Percentiles rank a stretch among this genome's conserved stretches.
Evolutionary conservation across 164 flowering plant species (phyloP).

Genomic region (Magnolia kwangsiensis): DNA sequence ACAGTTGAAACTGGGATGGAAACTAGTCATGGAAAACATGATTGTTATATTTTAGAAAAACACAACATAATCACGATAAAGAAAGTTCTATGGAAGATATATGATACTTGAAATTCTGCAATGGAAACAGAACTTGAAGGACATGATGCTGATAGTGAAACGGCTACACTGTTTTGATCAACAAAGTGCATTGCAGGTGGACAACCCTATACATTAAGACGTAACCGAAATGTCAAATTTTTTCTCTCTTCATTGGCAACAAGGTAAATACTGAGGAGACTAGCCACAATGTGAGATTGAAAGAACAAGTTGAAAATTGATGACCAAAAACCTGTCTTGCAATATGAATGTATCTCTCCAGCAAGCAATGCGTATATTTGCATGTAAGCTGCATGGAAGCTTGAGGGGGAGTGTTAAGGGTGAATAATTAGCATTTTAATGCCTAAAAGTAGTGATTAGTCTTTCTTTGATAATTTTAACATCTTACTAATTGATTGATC

Average conservation of each 20-base stretch:
- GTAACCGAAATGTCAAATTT: not conserved
- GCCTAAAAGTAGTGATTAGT: not conserved
- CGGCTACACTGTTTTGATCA: too few relatives aligned
- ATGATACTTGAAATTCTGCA: too few relatives aligned
- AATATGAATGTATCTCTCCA: not conserved
- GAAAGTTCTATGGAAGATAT: too few relatives aligned
- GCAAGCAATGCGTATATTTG: not conserved
- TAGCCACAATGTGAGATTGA: too few relatives aligned
- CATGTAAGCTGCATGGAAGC: not conserved
- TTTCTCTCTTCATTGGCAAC: too few relatives aligned
- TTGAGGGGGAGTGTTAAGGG: not conserved
- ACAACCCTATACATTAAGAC: not conserved
- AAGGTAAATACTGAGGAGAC: too few relatives aligned
- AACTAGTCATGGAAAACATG: not conserved
- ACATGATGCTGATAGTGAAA: too few relatives aligned
- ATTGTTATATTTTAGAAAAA: too few relatives aligned
- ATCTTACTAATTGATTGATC: not conserved
- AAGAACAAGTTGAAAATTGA: not conserved
- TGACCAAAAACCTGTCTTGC: not conserved
- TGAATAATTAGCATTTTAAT: not conserved
- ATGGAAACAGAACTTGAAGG: too few relatives aligned
- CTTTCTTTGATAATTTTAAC: not conserved
- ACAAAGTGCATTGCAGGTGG: not conserved
- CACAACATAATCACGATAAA: too few relatives aligned
- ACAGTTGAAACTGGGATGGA: not conserved